Conservation (phyloP, 768 basidiomycete genomes). For the Goffeauzyma gilvescens region DNA sequence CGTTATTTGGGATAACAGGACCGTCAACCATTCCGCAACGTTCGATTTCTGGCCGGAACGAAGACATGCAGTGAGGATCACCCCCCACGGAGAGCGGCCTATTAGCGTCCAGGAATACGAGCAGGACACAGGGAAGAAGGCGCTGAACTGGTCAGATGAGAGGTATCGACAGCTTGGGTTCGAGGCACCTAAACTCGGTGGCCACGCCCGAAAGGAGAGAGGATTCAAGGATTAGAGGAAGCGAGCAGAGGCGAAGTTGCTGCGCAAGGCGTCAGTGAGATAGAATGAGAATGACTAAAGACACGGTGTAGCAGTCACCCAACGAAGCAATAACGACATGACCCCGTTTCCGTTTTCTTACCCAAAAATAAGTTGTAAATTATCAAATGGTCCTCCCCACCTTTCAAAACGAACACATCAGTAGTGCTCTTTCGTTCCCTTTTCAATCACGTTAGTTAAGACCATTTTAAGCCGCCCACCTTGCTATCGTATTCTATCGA, state of each 20-base stretch:
- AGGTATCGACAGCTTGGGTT: constrained; percentile 50
- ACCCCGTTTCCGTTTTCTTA: too few species aligned
- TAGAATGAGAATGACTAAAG: too few species aligned
- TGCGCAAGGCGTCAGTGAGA: too few species aligned
- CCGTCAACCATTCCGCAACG: constrained; percentile 58
- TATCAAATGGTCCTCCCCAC: too few species aligned
- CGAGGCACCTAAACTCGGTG: constrained; percentile 14
- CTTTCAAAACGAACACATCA: too few species aligned
- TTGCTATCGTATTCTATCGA: too few species aligned
- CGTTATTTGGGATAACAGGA: constrained; percentile 71
- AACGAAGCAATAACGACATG: too few species aligned
- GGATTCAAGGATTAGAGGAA: constrained; percentile 26
- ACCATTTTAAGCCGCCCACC: too few species aligned
- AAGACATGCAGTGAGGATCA: constrained; percentile 60
- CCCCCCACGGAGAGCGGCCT: constrained; percentile 62
- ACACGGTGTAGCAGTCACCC: too few species aligned
- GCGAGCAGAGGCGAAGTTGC: not conserved
- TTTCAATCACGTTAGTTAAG: too few species aligned
- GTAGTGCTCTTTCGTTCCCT: too few species aligned
- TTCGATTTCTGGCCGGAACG: constrained; percentile 29
- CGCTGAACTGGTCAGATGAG: constrained; percentile 55
- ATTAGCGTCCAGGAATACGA: constrained; percentile 53
- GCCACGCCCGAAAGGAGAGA: constrained; percentile 19
- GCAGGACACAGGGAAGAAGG: constrained; percentile 41
- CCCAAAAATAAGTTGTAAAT: too few species aligned